These are phyloP conservation scores for Lodderomyces margitis DNA, from an alignment of 1,139 yeast species.

Conservation along the genomic window DNA sequence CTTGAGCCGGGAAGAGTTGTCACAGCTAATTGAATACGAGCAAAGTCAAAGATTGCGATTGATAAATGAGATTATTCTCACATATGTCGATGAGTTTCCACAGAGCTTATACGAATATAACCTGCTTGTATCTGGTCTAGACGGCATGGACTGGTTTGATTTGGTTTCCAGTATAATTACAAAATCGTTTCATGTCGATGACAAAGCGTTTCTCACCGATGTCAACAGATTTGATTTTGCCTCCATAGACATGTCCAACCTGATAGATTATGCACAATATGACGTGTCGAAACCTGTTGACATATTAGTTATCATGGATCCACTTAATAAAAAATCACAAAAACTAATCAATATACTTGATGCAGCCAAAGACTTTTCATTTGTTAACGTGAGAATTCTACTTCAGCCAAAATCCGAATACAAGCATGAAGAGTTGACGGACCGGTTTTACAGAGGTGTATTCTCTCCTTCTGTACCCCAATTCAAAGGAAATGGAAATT, in stretches of 20 bases:
- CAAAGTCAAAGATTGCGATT: constrained; percentile 30
- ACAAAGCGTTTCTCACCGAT: constrained; percentile 32
- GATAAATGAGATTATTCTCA: constrained; percentile 27
- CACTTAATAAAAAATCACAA: constrained; percentile 68
- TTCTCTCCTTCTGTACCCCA: constrained; percentile 34
- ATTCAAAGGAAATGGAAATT: constrained; percentile 41
- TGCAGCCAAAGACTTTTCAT: constrained; percentile 40
- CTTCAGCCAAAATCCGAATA: constrained; percentile 52
- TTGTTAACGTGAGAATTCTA: constrained; percentile 51
- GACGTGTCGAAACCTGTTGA: constrained; percentile 36
- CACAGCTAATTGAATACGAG: constrained; percentile 35
- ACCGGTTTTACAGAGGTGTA: constrained; percentile 57
- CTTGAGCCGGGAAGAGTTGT: constrained; percentile 21
- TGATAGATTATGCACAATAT: constrained; percentile 29
- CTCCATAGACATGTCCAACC: constrained; percentile 30
- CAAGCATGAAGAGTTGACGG: constrained; percentile 38
- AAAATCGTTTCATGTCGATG: constrained; percentile 44
- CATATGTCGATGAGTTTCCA: constrained; percentile 31
- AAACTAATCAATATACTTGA: constrained; percentile 51
- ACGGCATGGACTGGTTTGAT: constrained; percentile 47
- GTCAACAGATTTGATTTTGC: constrained; percentile 46
- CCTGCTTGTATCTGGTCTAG: constrained; percentile 8
- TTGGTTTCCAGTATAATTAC: constrained; percentile 41
- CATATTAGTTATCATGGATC: constrained; percentile 65
- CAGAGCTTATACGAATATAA: constrained; percentile 24